Evolutionary conservation across 805 yeast species (phyloP), one percentile per base, ranked within the genome.

Genomic region (Pichia manshurica): DNA sequence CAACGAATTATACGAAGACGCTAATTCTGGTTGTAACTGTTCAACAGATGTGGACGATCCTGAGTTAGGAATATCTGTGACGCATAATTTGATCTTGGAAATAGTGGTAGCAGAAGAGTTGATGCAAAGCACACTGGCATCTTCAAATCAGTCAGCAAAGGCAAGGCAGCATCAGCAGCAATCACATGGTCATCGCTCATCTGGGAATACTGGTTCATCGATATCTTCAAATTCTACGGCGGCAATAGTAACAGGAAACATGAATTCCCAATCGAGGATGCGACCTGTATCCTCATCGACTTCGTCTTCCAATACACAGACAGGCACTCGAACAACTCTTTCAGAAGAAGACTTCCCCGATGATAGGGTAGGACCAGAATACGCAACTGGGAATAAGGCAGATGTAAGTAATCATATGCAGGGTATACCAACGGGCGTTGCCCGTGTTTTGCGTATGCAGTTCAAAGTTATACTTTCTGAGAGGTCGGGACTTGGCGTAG

Each of bases 41-140:
- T 70, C 87, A 4, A 86, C 95, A 64, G 96, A 90, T 62, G 73
- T 90, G 4, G 82, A 79, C 48, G 97, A 91, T 62, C 85, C 90
- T 0, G 80, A 79, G 8, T 66, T 82, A 37, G 98, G 98, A 0
- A 70, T 91, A 3, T 75, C 72, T 52, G 91, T 89, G 2, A 71
- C 75, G 41, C 99, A 93, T 62, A 73, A 80, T 20, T 68, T 93
- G 40, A 78, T 88, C 13, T 80, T 90, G 33, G 99, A 93, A 65
- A 79, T 89, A 44, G 86, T 91, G n/a, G 88, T 93, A 36, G 96
- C 96, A 3, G 99, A 93, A 65, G 99, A 93, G 61, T 54, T 79
- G 8, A 62, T 84, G 29, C 83, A 77, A 22, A 44, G 46, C 22
- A 46, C 57, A 53, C 62, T 46, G 53, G 51, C 62, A 3, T 52